A percentile compares a stretch with the other conserved stretches of the same genome.
phyloP scores from a whole-genome alignment of 2,329 filamentous ascomycete species.

The Paecilomyces fulvus region DNA sequence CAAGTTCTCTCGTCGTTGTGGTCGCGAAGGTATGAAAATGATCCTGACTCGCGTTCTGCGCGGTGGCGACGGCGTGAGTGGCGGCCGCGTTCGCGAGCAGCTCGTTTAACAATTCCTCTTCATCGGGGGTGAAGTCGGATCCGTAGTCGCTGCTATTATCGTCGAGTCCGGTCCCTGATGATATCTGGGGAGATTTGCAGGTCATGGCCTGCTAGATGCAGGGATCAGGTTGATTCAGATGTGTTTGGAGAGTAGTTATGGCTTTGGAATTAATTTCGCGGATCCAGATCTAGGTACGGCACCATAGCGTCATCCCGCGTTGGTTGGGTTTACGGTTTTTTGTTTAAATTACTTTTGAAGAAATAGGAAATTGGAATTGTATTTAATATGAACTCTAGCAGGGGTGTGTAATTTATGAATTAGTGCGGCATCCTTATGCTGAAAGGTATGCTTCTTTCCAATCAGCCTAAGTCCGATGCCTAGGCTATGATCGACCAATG shows the following conservation, averaged over 20 bases:
- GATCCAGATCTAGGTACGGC: background rate
- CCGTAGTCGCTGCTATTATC: constrained; percentile 50
- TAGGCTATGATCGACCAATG: too few relatives aligned
- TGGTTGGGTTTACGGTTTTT: background rate
- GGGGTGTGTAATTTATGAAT: too few relatives aligned
- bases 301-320: background rate
- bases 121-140: constrained; percentile 52
- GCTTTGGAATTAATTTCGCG: background rate
- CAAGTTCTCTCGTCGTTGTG: constrained; percentile 6
- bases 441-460: too few relatives aligned
- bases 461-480: too few relatives aligned
- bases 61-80: constrained; percentile 11
- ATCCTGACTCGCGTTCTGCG: constrained; percentile 6
- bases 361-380: too few relatives aligned
- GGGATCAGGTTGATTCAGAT: constrained; percentile 9
- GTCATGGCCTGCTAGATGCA: constrained; percentile 21
- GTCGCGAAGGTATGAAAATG: constrained; percentile 1
- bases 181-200: constrained; percentile 14
- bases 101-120: constrained; percentile 46
- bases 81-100: constrained; percentile 40
- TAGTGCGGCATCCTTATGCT: too few relatives aligned
- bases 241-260: too few relatives aligned
- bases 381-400: too few relatives aligned
- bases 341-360: too few relatives aligned
- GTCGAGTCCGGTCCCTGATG: constrained; percentile 11